Percentiles rank a stretch among this genome's conserved stretches.
Conservation (phyloP, 306 rosid species). For the Astragalus glycyphyllos region DNA sequence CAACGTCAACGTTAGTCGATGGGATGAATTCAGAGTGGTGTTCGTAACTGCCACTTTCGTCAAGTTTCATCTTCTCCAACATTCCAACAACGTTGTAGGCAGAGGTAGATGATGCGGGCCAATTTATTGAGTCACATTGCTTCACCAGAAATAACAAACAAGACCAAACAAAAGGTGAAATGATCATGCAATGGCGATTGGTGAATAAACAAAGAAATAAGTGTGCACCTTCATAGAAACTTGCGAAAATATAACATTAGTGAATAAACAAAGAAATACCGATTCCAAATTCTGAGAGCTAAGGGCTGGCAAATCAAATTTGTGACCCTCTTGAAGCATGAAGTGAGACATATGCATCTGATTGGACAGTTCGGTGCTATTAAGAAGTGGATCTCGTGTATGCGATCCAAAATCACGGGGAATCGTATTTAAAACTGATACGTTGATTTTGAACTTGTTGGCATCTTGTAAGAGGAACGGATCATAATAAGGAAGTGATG, state of each 20-base stretch:
- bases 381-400: no score
- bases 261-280: conserved; percentile 40
- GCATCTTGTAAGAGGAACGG: no score
- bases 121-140: conserved; percentile 56
- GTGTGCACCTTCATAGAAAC: no score
- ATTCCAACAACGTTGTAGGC: conserved; percentile 27
- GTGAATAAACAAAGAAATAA: no score
- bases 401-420: no score
- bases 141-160: conserved; percentile 10
- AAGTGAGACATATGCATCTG: conserved; percentile 54
- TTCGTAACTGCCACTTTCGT: conserved; percentile 32
- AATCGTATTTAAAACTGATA: no score
- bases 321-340: conserved; percentile 55
- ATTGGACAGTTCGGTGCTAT: conserved; percentile 46
- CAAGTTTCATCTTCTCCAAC: conserved; percentile 55
- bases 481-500: no score
- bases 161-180: no score
- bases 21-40: no score
- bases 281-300: conserved; percentile 41
- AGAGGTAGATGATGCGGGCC: conserved; percentile 48
- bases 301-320: conserved; percentile 17
- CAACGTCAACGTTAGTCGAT: conserved; percentile 16
- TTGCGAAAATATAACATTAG: no score
- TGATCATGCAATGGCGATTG: no score
- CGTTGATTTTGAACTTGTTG: no score